Evolutionary conservation across 495 filamentous ascomycete genomes (phyloP).

Genomic region (Delitschia confertaspora): DNA sequence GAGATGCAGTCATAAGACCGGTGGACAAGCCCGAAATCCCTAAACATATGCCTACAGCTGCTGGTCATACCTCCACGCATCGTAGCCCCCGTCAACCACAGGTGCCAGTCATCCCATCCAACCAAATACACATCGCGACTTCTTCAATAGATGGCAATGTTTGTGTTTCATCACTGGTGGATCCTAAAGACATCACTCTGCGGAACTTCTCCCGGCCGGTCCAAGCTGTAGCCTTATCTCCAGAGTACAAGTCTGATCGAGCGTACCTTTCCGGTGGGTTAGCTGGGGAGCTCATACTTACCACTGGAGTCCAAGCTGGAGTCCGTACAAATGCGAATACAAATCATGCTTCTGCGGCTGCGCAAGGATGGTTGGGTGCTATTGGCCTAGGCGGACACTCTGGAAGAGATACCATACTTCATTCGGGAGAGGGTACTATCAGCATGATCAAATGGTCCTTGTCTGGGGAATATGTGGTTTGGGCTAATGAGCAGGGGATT

Average conservation of each 20-base stretch:
- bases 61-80: conserved; percentile 39
- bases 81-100: conserved; percentile 41
- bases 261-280: conserved; percentile 84
- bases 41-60: conserved; percentile 39
- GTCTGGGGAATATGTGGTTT: conserved; percentile 81
- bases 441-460: conserved; percentile 86
- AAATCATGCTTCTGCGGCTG: conserved; percentile 65
- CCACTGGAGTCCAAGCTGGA: conserved; percentile 67
- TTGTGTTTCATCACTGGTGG: conserved; percentile 73
- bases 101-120: conserved; percentile 64
- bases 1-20: conserved; percentile 44
- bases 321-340: conserved; percentile 72
- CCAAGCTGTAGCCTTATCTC: conserved; percentile 80
- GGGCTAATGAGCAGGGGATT: conserved; percentile 93
- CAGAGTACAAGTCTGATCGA: conserved; percentile 81
- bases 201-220: conserved; percentile 91
- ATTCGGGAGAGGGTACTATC: conserved; percentile 87
- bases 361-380: conserved; percentile 84
- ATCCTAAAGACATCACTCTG: conserved; percentile 70
- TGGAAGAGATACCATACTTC: conserved; percentile 80
- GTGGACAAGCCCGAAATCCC: conserved; percentile 39
- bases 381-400: conserved; percentile 68
- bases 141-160: conserved; percentile 94
- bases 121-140: conserved; percentile 83
- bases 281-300: conserved; percentile 84